phyloP scores from a whole-genome alignment of 768 basidiomycete species.

The Antrodiella citrinella region DNA sequence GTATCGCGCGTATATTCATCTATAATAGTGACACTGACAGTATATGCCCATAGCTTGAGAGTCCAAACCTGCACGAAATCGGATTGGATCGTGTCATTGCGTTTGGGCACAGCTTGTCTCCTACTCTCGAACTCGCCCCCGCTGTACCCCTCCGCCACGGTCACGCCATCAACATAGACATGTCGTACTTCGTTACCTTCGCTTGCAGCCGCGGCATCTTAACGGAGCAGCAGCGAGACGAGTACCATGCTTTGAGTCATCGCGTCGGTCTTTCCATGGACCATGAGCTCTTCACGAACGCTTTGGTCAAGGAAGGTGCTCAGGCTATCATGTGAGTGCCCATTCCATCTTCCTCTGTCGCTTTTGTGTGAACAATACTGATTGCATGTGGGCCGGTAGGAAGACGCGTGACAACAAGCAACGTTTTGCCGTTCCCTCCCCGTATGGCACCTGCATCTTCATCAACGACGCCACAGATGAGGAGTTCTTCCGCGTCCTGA shows the following conservation, averaged over 20 bases:
- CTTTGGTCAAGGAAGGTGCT: conserved; percentile 9
- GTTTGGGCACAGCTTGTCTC: conserved; percentile 12
- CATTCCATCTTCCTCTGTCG: not conserved
- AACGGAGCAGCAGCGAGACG: conserved; percentile 10
- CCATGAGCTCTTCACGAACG: conserved; percentile 13
- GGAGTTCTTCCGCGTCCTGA: conserved; percentile 8
- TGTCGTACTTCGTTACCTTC: conserved; percentile 11
- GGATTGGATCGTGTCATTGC: conserved; percentile 12
- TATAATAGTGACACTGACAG: no score
- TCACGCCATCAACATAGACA: conserved; percentile 13
- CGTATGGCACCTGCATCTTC: conserved; percentile 11
- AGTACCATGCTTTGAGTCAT: conserved; percentile 11
- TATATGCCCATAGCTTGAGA: conserved; percentile 7
- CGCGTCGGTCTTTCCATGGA: conserved; percentile 13
- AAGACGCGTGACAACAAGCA: conserved; percentile 15
- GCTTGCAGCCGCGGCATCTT: conserved; percentile 9
- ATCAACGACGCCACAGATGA: conserved; percentile 12
- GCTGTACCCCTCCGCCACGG: conserved; percentile 12
- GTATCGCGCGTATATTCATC: no score
- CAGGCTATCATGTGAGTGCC: conserved; percentile 11
- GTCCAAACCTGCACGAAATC: conserved; percentile 11
- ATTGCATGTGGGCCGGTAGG: no score
- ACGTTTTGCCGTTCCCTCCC: conserved; percentile 9
- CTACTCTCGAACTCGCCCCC: conserved; percentile 10
- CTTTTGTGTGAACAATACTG: no score